Evolutionary conservation across 2,329 filamentous ascomycete genomes (phyloP), one percentile per base, ranked within the genome.

Genomic region (Penicillium sp.): DNA sequence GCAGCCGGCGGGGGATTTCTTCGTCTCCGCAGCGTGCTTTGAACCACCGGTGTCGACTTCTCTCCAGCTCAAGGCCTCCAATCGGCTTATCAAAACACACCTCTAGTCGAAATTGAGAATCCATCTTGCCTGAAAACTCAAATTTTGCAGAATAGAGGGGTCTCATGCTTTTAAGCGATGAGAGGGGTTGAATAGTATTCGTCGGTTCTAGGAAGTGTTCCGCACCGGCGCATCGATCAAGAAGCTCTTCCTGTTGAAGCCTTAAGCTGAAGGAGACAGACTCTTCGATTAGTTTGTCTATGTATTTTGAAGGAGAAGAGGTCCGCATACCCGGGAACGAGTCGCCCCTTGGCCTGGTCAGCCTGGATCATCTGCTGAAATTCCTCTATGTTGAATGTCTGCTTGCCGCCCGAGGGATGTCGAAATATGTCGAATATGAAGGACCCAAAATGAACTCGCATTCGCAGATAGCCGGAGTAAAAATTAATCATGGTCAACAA

Each of bases 371-470:
- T 70, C 15, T 59, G 56, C 26, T 57, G 52, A 38, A 73, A 72
- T 28, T 72, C 67, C 27, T 63, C 59, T 40, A 67, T 59, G 2
- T 44, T 41, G 44, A 68, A 67, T 19, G 43, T 50, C 4, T 43
- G 16, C 21, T 51, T 54, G 8, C 45, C 50, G 20, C 60, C 46
- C 2, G 49, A 35, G 1, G 65, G 59, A 13, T 45, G 36, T 10
- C 59, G 58, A 36, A 65, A 72, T 9, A 60, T 50, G 7, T 63
- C 56, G 16, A 72, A 57, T 3, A 66, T 55, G 38, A 72, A 66
- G 3, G 60, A 57, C 4, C 70, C 70, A 33, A 73, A 62, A 16
- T 66, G 66, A 2, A 69, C 58, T 26, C 69, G 60, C 65, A 73
- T 68, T 8, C 38, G 18, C 3, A 47, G 26, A 7, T 28, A 9